Percentiles rank a stretch among this genome's conserved stretches.
Evolutionary conservation across 768 basidiomycete genomes (phyloP).

Genomic region (Lyophyllum atratum): DNA sequence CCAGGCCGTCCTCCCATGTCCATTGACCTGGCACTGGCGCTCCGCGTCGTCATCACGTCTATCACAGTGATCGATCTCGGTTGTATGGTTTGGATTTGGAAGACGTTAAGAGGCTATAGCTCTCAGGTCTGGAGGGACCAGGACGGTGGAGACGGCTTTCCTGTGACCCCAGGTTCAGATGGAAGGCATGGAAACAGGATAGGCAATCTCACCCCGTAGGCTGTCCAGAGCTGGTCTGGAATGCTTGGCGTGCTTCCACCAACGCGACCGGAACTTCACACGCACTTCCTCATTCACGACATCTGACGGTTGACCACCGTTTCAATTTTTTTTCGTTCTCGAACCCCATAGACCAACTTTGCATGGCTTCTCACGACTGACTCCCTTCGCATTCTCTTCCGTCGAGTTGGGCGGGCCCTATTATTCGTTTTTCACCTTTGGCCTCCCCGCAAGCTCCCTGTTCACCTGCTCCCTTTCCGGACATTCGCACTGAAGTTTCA

Average conservation of each 20-base stretch:
- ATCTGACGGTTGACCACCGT: not conserved
- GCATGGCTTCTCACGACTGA: not conserved
- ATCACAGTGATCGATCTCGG: conserved; percentile 13
- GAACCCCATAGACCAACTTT: not conserved
- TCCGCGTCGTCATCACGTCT: conserved; percentile 11
- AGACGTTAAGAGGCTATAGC: conserved; percentile 3
- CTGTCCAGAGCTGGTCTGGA: not conserved
- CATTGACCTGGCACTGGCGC: conserved; percentile 4
- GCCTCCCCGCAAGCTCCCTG: not conserved
- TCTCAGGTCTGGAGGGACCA: conserved; percentile 11
- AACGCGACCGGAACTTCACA: not conserved
- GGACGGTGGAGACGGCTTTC: conserved; percentile 9
- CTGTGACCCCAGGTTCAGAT: not conserved
- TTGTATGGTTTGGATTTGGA: conserved; percentile 15
- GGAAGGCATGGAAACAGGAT: not conserved
- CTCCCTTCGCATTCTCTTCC: not conserved
- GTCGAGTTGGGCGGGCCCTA: no score
- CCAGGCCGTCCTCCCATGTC: conserved; percentile 10
- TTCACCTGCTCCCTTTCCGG: not conserved
- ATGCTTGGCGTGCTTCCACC: not conserved
- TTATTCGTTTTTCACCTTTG: not conserved
- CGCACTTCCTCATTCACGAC: not conserved
- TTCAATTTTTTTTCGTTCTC: not conserved
- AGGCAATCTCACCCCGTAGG: conserved; percentile 2
- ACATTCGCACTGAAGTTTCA: not conserved